Evolutionary conservation across 495 filamentous ascomycete species (phyloP).

Genomic region (Daldinia grandis): DNA sequence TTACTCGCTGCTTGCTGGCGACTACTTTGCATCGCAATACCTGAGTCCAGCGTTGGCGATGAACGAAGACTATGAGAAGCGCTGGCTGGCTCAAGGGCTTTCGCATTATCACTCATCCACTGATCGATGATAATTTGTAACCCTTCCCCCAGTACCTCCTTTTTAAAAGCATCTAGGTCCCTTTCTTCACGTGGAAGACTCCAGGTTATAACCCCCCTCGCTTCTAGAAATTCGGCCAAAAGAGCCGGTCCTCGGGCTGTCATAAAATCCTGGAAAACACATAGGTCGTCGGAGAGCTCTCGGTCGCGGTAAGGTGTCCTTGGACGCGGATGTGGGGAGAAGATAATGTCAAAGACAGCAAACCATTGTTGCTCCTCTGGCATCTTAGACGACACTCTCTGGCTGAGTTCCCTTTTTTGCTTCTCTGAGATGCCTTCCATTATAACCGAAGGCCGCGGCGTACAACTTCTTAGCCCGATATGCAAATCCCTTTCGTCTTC

Average conservation of each 20-base stretch:
- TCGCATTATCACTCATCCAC: constrained; percentile 38
- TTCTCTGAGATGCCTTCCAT: constrained; percentile 47
- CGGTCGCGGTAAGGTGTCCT: constrained; percentile 39
- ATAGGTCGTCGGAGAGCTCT: constrained; percentile 35
- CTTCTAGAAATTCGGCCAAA: constrained; percentile 27
- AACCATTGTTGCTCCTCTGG: constrained; percentile 45
- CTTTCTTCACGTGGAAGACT: constrained; percentile 33
- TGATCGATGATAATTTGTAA: constrained; percentile 42
- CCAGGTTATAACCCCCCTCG: constrained; percentile 22
- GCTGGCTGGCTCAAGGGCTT: constrained; percentile 3
- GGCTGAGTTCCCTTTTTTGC: constrained; percentile 39
- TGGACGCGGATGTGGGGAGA: constrained; percentile 34
- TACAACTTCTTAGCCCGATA: constrained; percentile 30
- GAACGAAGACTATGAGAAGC: constrained; percentile 30
- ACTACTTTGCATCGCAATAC: constrained; percentile 26
- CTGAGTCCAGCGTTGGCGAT: constrained; percentile 32
- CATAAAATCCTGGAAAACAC: constrained; percentile 39
- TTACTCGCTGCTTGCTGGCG: background rate
- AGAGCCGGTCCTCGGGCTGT: constrained; percentile 30
- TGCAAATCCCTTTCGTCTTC: constrained; percentile 40
- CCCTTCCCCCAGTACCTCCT: constrained; percentile 30
- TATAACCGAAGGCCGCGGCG: constrained; percentile 17
- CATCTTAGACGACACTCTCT: constrained; percentile 38
- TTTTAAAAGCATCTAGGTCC: constrained; percentile 33
- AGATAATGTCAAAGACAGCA: constrained; percentile 43